phyloP scores from a whole-genome alignment of 2,329 filamentous ascomycete genomes.

The Apiospora malaysiana region DNA sequence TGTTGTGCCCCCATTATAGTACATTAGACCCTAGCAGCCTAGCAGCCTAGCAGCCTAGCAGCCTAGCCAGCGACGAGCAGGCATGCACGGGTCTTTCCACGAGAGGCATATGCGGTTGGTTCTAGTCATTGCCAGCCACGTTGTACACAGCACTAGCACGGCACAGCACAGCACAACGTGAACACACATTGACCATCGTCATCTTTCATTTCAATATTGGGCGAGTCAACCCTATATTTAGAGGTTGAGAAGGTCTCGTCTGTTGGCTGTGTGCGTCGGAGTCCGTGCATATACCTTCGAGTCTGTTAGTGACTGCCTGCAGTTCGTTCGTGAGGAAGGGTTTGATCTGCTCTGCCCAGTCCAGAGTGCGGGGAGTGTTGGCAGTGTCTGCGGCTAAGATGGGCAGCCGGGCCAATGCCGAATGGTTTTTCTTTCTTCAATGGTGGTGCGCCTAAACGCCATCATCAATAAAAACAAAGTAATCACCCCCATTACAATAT shows the following conservation, averaged over 20 bases:
- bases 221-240: background rate
- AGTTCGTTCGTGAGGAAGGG: constrained; percentile 1
- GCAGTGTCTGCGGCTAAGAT: constrained; percentile 8
- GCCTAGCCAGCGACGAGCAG: background rate
- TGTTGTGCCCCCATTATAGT: constrained; percentile 7
- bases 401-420: background rate
- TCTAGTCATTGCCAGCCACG: background rate
- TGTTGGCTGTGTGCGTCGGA: background rate
- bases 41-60: background rate
- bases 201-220: background rate
- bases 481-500: background rate
- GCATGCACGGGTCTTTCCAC: background rate
- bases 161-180: background rate
- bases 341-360: background rate
- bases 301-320: background rate
- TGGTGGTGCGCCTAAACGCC: background rate
- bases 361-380: background rate
- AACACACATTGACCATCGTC: background rate
- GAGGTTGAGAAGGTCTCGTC: background rate
- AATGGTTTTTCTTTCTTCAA: background rate
- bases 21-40: background rate
- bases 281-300: background rate
- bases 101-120: background rate
- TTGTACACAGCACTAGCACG: background rate
- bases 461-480: background rate